phyloP scores from a whole-genome alignment of 139 green algal species.

The Pedinophyceae sp. region DNA sequence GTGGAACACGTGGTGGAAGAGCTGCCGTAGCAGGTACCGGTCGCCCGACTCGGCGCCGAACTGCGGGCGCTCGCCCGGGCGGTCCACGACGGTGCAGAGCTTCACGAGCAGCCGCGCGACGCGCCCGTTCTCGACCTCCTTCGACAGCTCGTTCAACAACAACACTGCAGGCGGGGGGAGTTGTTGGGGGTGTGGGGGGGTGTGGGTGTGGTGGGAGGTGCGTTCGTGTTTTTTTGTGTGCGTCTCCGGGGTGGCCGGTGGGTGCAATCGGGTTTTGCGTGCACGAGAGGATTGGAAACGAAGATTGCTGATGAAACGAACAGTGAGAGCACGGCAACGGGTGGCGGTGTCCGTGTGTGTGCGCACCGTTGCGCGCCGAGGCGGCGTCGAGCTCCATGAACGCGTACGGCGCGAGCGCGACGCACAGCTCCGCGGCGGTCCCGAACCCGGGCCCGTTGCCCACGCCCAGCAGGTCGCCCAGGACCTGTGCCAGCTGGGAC shows the following conservation, averaged over 20 bases:
- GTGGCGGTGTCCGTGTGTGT: too few species aligned
- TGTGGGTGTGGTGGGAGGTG: not conserved
- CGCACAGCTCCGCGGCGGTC: conserved; percentile 34
- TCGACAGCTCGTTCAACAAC: conserved; percentile 48
- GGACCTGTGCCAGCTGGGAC: conserved; percentile 42
- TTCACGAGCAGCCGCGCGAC: conserved; percentile 69
- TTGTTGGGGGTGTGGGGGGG: too few species aligned
- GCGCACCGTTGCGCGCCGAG: too few species aligned
- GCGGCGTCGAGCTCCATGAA: conserved; percentile 3
- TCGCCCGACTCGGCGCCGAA: conserved; percentile 41
- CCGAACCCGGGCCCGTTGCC: not conserved
- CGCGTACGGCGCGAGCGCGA: conserved; percentile 21
- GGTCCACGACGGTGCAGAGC: conserved; percentile 56
- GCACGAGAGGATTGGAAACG: too few species aligned
- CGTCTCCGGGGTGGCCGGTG: too few species aligned
- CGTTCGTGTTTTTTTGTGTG: not conserved
- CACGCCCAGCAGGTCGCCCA: not conserved
- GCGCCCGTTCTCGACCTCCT: conserved; percentile 75
- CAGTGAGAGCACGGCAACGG: too few species aligned
- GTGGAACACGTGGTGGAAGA: conserved; percentile 63
- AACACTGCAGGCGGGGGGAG: too few species aligned
- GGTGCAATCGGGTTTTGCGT: too few species aligned
- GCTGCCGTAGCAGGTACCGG: conserved; percentile 78
- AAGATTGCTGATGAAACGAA: too few species aligned
- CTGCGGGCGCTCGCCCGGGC: conserved; percentile 35